Base-by-base conservation (phyloP, 768 basidiomycete species). In the Phaeotremella skinneri region DNA sequence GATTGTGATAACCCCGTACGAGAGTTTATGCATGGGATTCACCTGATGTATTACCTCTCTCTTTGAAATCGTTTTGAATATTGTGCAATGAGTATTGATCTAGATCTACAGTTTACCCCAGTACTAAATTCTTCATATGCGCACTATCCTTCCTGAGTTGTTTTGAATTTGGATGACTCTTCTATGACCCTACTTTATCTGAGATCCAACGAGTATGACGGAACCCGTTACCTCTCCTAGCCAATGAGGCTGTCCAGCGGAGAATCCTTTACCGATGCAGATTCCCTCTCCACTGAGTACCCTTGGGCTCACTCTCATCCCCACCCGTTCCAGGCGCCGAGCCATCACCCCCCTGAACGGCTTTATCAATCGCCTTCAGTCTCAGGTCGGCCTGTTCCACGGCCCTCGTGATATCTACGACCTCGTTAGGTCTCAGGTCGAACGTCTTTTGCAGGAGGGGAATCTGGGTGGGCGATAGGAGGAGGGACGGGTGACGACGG, bases 351-450 rank as follows among this genome's bases (percentile, higher is more conserved):
- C 34, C 53, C 32, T 58, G 51, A 14, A 6, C 43, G 32, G 45
- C 66, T 52, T 61, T 42, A 52, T 64, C 69, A 14, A 54, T 64
- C 61, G 69, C 67, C 48, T 55, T 49, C 47, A 69, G 48, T 30
- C 76, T 49, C 58, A 65, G 41, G 52, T 74, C 69, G 9, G 71
- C 72, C 63, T 79, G 78, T 51, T 74, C 70, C 1, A 76, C 67
- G 26, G 78, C 78, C 27, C 78, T 42, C 27, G 61, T 69, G n/a
- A 79, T 50, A 61, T 79, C 78, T 17, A 75, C 69, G 17, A 68
- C 55, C 59, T 79, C 77, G 23, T 66, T 56, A 9, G 70, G 63
- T 23, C 56, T 49, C 23, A 79, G 48, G 4, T 55, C 37, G 49
- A 77, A 79, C 30, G 59, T 58, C 52, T 65, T 37, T 3, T 65